Percentiles rank a stretch among this genome's conserved stretches.
phyloP scores from a whole-genome alignment of 495 filamentous ascomycete species.

The Aspergillus leporis region DNA sequence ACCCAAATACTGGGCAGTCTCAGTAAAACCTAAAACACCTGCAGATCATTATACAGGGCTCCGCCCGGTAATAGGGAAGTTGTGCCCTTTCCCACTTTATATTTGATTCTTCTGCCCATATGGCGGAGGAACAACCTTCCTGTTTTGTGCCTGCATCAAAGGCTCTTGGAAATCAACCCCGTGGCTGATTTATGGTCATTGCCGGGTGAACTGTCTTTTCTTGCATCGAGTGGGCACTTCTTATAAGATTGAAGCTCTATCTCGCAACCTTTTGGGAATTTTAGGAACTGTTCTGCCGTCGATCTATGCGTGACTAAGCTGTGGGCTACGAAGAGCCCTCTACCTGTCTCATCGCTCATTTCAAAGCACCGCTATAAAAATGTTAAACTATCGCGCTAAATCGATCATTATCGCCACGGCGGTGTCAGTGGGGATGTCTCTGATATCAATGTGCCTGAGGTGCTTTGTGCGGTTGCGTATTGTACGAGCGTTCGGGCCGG shows the following conservation, averaged over 20 bases:
- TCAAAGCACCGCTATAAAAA: not conserved
- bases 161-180: not conserved
- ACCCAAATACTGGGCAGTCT: not conserved
- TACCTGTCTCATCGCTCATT: not conserved
- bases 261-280: not conserved
- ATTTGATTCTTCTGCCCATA: not conserved
- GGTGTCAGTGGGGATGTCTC: conserved; percentile 5
- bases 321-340: not conserved
- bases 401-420: conserved; percentile 2
- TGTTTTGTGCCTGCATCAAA: not conserved
- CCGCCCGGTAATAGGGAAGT: not conserved
- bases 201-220: not conserved
- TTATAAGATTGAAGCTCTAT: not conserved
- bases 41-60: not conserved
- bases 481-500: conserved; percentile 14
- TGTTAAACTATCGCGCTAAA: not conserved
- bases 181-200: not conserved
- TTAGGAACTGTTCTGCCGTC: not conserved
- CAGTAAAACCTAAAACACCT: not conserved
- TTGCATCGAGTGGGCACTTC: not conserved
- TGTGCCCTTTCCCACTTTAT: not conserved
- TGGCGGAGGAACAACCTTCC: not conserved
- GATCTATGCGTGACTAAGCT: not conserved
- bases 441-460: conserved; percentile 10
- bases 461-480: conserved; percentile 14